Percentiles rank a stretch among this genome's conserved stretches.
Evolutionary conservation across 352 stramenopile genomes (phyloP).

Genomic region (Pythium sp.): DNA sequence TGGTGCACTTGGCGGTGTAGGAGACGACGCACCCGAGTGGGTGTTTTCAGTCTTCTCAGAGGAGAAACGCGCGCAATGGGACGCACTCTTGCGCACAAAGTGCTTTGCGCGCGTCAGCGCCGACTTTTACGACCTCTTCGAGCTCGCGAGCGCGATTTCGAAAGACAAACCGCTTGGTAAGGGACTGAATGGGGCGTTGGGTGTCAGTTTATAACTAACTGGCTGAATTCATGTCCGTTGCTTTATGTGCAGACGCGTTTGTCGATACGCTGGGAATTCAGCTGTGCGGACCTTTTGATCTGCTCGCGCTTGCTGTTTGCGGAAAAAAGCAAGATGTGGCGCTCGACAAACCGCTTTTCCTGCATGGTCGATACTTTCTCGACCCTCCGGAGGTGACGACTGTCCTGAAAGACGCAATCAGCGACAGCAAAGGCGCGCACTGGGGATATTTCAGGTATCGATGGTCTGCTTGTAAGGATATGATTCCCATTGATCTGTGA

Average conservation of each 20-base stretch:
- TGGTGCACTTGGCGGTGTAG: not conserved
- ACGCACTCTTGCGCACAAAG: constrained; percentile 33
- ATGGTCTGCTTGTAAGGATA: not conserved
- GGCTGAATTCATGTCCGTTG: not conserved
- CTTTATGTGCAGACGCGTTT: constrained; percentile 42
- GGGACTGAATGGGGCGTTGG: not conserved
- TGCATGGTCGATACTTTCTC: constrained; percentile 52
- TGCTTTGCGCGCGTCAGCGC: constrained; percentile 26
- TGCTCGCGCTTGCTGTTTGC: constrained; percentile 23
- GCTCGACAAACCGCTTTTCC: constrained; percentile 34
- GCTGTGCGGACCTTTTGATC: constrained; percentile 49
- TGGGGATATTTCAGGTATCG: constrained; percentile 55
- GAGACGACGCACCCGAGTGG: not conserved
- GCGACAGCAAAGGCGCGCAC: constrained; percentile 24
- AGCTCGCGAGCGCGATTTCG: constrained; percentile 32
- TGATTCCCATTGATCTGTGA: not conserved
- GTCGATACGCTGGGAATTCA: constrained; percentile 34
- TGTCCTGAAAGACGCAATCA: constrained; percentile 24
- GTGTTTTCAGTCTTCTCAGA: constrained; percentile 8
- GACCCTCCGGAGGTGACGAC: constrained; percentile 55
- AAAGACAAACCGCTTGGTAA: constrained; percentile 33
- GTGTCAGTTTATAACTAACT: not conserved
- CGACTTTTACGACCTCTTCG: constrained; percentile 53
- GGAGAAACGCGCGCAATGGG: constrained; percentile 32
- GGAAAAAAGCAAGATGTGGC: constrained; percentile 19